Evolutionary conservation across 2,329 filamentous ascomycete species (phyloP), one percentile per base, ranked within the genome.

Genomic region (Tolypocladium pustulatum): DNA sequence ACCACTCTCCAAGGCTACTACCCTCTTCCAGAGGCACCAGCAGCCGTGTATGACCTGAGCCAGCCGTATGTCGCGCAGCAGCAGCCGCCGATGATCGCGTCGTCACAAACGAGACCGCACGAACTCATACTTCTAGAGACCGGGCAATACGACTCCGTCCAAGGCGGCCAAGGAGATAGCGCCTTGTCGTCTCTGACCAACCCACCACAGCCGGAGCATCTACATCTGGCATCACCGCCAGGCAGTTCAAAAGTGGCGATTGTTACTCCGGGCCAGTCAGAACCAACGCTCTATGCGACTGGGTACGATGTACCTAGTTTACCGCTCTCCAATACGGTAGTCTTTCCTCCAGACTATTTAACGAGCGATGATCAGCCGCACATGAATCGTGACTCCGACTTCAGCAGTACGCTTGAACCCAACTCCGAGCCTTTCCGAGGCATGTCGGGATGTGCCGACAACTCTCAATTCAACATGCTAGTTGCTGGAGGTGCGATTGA

Each of bases 11-110:
- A 55, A 75, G 74, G 68, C 20, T 76, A 76, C 58, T 68, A 72
- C 58, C 62, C 68, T 27, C 60, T 75, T 30, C 64, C 66, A 6
- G 62, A 63, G 41, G 58, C 66, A 32, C 62, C 63, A 15, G 53
- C 65, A 5, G 62, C 62, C n/a, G 64, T 66, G 36, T 69, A 72
- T 60, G 69, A 65, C 9, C 59, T 67, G 13, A 68, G 65, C 38
- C 64, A 65, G 27, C 67, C 72, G 10, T 76, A 75, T 54, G 59
- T 66, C 51, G 65, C 68, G 40, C 66, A 71, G 51, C 65, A 65
- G 60, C 55, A 60, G 57, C 59, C 60, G 58, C 61, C 65, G 13
- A 60, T 63, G 62, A 25, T 56, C 10, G 3, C 57, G 13, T 51
- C 58, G 20, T 40, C 61, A 13, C 32, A 30, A 30, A 17, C 34